These are phyloP conservation scores for Solanum paucissectum DNA, from an alignment of 257 asterid species.

Conservation along the genomic window DNA sequence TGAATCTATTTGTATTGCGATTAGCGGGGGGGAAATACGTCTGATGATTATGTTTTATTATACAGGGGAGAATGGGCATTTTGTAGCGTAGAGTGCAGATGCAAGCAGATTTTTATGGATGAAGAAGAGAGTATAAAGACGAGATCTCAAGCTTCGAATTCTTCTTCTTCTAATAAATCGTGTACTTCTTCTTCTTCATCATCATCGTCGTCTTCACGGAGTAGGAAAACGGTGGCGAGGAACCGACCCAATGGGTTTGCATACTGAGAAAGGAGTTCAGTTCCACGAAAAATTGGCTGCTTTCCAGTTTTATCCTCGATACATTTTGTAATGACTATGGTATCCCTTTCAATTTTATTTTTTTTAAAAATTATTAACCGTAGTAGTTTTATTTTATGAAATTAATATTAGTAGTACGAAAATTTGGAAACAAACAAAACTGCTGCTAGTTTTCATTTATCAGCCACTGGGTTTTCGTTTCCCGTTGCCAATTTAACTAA, in stretches of 20 bases:
- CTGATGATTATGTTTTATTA: not conserved
- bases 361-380: not conserved
- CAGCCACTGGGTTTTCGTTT: constrained; percentile 22
- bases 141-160: constrained; percentile 1
- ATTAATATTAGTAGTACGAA: not conserved
- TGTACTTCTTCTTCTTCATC: constrained; percentile 15
- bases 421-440: not conserved
- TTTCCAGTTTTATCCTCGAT: constrained; percentile 35
- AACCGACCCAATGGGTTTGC: constrained; percentile 45
- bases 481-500: constrained; percentile 1
- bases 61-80: constrained; percentile 80
- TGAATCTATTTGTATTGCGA: not conserved
- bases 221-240: constrained; percentile 22
- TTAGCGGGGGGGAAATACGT: not conserved
- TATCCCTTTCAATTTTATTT: constrained; percentile 2
- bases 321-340: constrained; percentile 9
- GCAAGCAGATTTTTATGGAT: constrained; percentile 81
- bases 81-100: constrained; percentile 88
- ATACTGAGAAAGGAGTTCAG: constrained; percentile 18
- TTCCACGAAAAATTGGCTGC: not conserved
- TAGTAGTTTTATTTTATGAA: not conserved
- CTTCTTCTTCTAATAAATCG: constrained; percentile 7
- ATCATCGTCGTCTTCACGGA: not conserved
- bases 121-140: constrained; percentile 43
- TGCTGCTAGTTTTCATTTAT: constrained; percentile 13